Evolutionary conservation across 2,329 filamentous ascomycete genomes (phyloP).

Genomic region (Hirsutella thompsonii): DNA sequence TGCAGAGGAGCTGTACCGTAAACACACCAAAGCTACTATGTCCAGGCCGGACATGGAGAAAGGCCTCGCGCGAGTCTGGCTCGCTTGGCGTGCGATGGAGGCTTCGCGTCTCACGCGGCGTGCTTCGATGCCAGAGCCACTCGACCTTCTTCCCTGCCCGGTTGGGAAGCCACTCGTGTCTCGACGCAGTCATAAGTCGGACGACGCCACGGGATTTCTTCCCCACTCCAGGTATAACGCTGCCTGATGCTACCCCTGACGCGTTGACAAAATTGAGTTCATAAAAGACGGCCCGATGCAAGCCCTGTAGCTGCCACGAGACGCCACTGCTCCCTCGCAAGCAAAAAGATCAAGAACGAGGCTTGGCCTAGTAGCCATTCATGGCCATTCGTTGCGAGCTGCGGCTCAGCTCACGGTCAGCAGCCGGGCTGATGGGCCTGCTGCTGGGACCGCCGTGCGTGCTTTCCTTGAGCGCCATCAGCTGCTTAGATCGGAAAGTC

Average conservation of each 20-base stretch:
- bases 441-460: constrained; percentile 67
- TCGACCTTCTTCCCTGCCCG: constrained; percentile 7
- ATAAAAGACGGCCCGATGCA: constrained; percentile 10
- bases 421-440: constrained; percentile 87
- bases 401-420: constrained; percentile 91
- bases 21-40: constrained; percentile 1
- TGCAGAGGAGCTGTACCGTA: constrained; percentile 1
- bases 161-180: constrained; percentile 9
- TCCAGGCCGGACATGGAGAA: not conserved
- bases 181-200: constrained; percentile 4
- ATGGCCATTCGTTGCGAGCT: constrained; percentile 96
- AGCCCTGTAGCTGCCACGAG: constrained; percentile 14
- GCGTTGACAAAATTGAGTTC: constrained; percentile 18
- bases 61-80: not conserved
- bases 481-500: constrained; percentile 98
- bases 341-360: constrained; percentile 15
- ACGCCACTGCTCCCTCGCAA: constrained; percentile 21
- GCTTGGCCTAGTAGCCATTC: constrained; percentile 76
- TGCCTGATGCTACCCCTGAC: constrained; percentile 15
- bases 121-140: constrained; percentile 1
- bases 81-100: not conserved
- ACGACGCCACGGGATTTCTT: constrained; percentile 7
- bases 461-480: constrained; percentile 95
- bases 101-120: not conserved
- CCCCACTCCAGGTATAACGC: constrained; percentile 11